Evolutionary conservation across 1,139 yeast genomes (phyloP).

Genomic region (Blastobotrys indianensis): DNA sequence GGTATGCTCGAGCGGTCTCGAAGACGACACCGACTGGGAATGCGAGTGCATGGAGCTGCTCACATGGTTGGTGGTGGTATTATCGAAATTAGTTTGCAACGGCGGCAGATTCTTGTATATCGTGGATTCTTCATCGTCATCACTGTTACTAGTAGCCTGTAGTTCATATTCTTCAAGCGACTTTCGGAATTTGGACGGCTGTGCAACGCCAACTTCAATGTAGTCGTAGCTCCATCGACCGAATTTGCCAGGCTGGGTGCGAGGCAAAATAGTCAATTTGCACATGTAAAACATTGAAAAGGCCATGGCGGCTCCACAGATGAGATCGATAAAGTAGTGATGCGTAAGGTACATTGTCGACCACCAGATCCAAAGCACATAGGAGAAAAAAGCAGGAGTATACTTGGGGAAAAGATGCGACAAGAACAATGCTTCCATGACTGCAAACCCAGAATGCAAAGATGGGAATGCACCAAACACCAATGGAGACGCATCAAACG

Average conservation of each 20-base stretch:
- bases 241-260: conserved; percentile 52
- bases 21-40: not conserved
- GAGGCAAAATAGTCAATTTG: conserved; percentile 70
- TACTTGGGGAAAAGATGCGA: conserved; percentile 72
- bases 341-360: conserved; percentile 95
- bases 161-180: conserved; percentile 24
- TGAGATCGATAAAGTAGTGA: conserved; percentile 87
- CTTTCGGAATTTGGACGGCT: conserved; percentile 29
- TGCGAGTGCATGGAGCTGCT: not conserved
- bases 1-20: conserved; percentile 1
- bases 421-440: conserved; percentile 85
- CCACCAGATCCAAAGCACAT: conserved; percentile 97
- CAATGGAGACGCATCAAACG: conserved; percentile 81
- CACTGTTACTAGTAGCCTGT: not conserved
- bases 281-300: conserved; percentile 66
- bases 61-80: too few relatives aligned
- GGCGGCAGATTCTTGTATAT: conserved; percentile 11
- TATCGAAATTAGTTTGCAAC: conserved; percentile 6
- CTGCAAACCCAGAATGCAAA: conserved; percentile 87
- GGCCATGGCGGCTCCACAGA: conserved; percentile 81
- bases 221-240: conserved; percentile 80
- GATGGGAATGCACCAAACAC: conserved; percentile 99
- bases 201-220: conserved; percentile 34
- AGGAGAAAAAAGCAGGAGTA: conserved; percentile 58
- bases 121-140: conserved; percentile 4